phyloP scores from a whole-genome alignment of 495 filamentous ascomycete genomes.

The Tricharina praecox region DNA sequence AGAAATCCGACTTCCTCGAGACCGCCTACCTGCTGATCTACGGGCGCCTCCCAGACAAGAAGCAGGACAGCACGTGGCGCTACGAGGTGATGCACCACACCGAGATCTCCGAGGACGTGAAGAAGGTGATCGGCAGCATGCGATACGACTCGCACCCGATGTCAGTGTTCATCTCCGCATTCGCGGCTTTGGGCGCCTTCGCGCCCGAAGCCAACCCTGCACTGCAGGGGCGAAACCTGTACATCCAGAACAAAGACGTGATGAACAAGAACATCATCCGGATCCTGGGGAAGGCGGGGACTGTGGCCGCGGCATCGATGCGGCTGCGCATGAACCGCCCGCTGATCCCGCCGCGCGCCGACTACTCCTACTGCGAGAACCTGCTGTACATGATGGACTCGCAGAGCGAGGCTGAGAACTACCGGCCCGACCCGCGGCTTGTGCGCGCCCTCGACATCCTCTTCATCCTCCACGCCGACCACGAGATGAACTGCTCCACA shows the following conservation, averaged over 20 bases:
- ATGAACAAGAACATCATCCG: conserved; percentile 32
- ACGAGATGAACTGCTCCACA: conserved; percentile 39
- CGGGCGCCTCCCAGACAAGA: conserved; percentile 29
- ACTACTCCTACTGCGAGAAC: conserved; percentile 32
- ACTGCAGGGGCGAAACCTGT: conserved; percentile 28
- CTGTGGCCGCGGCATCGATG: conserved; percentile 29
- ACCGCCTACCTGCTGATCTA: conserved; percentile 34
- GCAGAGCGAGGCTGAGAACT: conserved; percentile 26
- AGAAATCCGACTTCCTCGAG: conserved; percentile 30
- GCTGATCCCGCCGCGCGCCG: conserved; percentile 28
- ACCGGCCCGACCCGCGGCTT: conserved; percentile 26
- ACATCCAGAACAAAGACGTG: conserved; percentile 27
- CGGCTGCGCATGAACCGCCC: conserved; percentile 28
- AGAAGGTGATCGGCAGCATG: conserved; percentile 28
- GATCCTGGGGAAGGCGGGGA: conserved; percentile 29
- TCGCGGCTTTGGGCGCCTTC: conserved; percentile 31
- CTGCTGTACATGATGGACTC: conserved; percentile 32
- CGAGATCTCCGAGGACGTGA: conserved; percentile 26
- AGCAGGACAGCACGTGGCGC: conserved; percentile 28
- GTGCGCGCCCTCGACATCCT: conserved; percentile 30
- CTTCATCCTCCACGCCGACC: conserved; percentile 35
- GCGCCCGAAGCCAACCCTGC: conserved; percentile 29
- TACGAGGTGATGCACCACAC: conserved; percentile 29
- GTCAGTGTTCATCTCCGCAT: conserved; percentile 31
- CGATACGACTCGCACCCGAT: conserved; percentile 31